Base-by-base conservation (phyloP, 495 filamentous ascomycete species). In the Talaromyces stipitatus region DNA sequence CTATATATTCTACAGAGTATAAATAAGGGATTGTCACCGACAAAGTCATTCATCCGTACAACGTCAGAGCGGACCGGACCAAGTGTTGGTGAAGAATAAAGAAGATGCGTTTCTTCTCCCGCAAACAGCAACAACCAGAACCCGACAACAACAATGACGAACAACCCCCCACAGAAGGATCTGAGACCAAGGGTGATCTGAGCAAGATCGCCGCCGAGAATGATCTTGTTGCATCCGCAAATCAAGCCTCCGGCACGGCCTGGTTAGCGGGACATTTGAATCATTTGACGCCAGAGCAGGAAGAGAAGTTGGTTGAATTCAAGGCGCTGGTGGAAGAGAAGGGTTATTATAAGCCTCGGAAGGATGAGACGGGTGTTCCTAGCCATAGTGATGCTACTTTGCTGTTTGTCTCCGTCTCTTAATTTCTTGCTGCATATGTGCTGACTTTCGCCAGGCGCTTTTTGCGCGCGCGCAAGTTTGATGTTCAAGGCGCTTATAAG, bases 351-450 rank as follows among this genome's bases (percentile, higher is more conserved):
- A 79, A 70, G 41, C 77, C 83, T 2, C 78, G 74, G 12, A 65
- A 60, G 18, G 65, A 64, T 50, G 69, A 72, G 26, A 74, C 66
- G 5, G 72, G 66, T 55, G 67, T 65, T 16, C 66, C 86, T 0
- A 87, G 83, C 58, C 88, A 91, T 66, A 88, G 90, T 54, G 90
- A 95, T 76, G 83, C 87, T 66, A 91, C 87, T 4, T 70, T 95
- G 61, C 76, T 95, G 88, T 92, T 77, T 60, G 86, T 73, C 53
- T 43, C 12, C 53, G 3, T 50, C 11, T 48, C 18, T 27, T 47
- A 53, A 28, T 30, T 43, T 50, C 38, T 43, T 60, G 36, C 24
- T 32, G 27, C 29, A 18, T n/a, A n/a, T n/a, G 59, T 30, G 43
- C 54, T 62, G 24, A 58, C 27, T 18, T 0, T 27, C 43, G 23